Evolutionary conservation across 352 stramenopile species (phyloP).

Genomic region (Aphanomyces euteiches): DNA sequence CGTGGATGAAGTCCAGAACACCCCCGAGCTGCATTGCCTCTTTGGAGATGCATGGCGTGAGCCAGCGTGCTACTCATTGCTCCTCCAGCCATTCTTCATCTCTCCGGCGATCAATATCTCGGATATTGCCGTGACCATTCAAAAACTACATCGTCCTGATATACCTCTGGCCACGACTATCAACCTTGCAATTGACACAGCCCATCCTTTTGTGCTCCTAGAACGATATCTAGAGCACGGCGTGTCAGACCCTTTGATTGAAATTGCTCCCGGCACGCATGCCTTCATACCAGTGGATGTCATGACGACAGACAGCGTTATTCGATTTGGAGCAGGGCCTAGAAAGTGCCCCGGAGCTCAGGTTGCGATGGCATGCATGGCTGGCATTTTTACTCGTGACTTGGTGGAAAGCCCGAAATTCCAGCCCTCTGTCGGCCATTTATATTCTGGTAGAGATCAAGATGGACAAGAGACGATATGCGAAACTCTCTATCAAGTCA

Average conservation of each 20-base stretch:
- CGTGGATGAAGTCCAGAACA: conserved; percentile 13
- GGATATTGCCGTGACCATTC: conserved; percentile 17
- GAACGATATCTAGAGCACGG: conserved; percentile 16
- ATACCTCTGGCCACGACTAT: neutral
- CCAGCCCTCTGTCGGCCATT: conserved; percentile 10
- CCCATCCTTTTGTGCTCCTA: conserved; percentile 22
- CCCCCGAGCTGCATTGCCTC: neutral
- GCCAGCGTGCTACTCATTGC: conserved; percentile 25
- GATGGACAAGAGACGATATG: conserved; percentile 20
- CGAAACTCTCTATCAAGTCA: conserved; percentile 21
- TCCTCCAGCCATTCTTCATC: conserved; percentile 27
- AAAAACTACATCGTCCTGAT: neutral
- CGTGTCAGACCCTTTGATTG: neutral
- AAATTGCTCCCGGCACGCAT: conserved; percentile 22
- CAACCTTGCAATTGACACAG: conserved; percentile 22
- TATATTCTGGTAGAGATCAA: conserved; percentile 26
- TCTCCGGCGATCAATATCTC: conserved; percentile 28
- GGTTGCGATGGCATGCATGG: conserved; percentile 21
- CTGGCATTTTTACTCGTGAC: conserved; percentile 10
- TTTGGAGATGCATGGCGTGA: conserved; percentile 24
- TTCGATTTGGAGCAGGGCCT: conserved; percentile 26
- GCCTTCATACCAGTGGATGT: conserved; percentile 28
- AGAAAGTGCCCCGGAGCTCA: conserved; percentile 24
- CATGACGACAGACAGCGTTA: conserved; percentile 25
- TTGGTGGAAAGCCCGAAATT: conserved; percentile 16